A percentile compares a stretch with the other conserved stretches of the same genome.
These are phyloP conservation scores for Moesziomyces sp. DNA, from an alignment of 1,284 basidiomycete genomes.

Conservation along the genomic window DNA sequence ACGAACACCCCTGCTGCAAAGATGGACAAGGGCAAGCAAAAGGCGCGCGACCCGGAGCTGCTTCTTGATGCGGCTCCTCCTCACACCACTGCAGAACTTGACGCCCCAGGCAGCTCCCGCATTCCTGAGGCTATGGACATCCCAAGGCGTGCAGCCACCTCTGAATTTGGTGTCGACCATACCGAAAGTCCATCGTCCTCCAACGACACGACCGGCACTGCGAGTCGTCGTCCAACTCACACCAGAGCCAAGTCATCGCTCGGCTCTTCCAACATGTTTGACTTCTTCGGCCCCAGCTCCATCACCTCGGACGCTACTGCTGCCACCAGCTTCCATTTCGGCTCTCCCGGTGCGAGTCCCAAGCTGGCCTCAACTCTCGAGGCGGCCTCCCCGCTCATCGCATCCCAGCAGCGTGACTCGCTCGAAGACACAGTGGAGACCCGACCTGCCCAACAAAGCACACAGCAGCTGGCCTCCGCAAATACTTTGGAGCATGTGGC, in stretches of 20 bases:
- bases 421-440: constrained; percentile 23
- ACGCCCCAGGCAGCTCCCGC: constrained; percentile 9
- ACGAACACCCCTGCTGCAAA: background rate
- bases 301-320: constrained; percentile 35
- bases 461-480: background rate
- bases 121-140: constrained; percentile 12
- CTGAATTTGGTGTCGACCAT: background rate
- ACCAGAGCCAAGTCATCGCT: constrained; percentile 35
- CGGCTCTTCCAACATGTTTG: constrained; percentile 35
- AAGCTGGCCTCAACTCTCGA: constrained; percentile 1
- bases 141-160: background rate
- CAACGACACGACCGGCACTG: background rate
- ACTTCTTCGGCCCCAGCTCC: constrained; percentile 50
- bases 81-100: background rate
- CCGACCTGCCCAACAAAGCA: background rate
- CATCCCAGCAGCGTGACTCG: constrained; percentile 1
- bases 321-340: constrained; percentile 43
- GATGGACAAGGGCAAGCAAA: constrained; percentile 31
- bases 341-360: constrained; percentile 28
- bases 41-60: constrained; percentile 8
- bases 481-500: background rate
- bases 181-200: constrained; percentile 4
- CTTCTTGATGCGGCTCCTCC: background rate
- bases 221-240: constrained; percentile 23
- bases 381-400: background rate